phyloP scores from a whole-genome alignment of 2,329 filamentous ascomycete species.

The Fusarium penzigii region DNA sequence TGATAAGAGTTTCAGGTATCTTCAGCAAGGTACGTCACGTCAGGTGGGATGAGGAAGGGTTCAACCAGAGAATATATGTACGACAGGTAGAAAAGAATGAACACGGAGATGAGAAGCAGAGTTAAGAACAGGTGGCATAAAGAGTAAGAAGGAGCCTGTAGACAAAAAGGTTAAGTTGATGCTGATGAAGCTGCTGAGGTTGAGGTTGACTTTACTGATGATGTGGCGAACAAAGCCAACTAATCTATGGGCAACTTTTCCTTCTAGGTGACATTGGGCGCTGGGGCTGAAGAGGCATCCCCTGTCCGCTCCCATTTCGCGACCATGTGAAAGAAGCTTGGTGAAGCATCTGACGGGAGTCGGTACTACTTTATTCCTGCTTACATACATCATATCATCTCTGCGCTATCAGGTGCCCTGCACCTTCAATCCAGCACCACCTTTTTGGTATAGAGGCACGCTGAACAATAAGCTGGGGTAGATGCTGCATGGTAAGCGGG shows the following conservation, averaged over 20 bases:
- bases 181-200: slow-evolving; percentile 4
- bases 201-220: neutral
- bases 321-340: no score
- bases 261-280: neutral
- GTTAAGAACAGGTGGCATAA: neutral
- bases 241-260: no score
- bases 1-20: neutral
- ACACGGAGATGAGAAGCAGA: neutral
- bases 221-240: neutral
- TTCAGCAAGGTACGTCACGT: neutral
- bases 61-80: no score
- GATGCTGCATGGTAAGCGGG: no score
- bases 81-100: neutral
- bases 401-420: no score
- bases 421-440: no score
- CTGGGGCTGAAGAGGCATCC: no score
- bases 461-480: neutral
- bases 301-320: no score
- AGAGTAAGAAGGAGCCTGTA: neutral
- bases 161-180: neutral
- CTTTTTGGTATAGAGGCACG: neutral
- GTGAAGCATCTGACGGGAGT: neutral
- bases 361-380: neutral
- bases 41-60: no score
- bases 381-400: no score